Base-by-base conservation (phyloP, 192 early-diverging fungal genomes). In the Coemansia javaensis region DNA sequence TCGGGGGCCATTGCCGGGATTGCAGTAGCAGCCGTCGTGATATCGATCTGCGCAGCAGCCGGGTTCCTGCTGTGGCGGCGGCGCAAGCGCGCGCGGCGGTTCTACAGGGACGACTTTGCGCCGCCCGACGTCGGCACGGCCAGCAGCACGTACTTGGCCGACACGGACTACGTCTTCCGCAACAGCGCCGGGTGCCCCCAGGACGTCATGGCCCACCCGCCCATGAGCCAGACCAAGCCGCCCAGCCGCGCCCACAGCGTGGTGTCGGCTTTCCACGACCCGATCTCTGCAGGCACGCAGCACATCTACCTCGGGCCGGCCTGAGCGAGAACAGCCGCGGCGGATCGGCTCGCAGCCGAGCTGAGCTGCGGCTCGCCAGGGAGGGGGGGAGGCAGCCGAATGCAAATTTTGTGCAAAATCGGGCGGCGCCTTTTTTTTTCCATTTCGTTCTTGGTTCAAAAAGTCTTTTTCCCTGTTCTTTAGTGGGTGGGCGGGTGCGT, bases 1-100 rank as follows among this genome's bases (percentile, higher is more conserved):
- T n/a, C n/a, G n/a, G 62, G 62, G 2, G 54, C 62, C 14, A 57
- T 64, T 17, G 62, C 47, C 6, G 62, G 62, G 7, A 52, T 64
- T 18, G 50, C 43, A 4, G 39, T 47, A 2, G 62, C 44, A 10
- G 20, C 47, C 8, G 10, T 64, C 16, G 18, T 38, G 0, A 20
- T 20, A 1, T 15, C 50, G 4, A 12, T 44, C 11, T 40, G 16
- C 3, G 5, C 28, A 4, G 31, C 27, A 13, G 20, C 50, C 21
- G 56, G 32, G 4, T 50, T 30, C 47, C 42, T 64, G n/a, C 16
- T 64, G 10, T 57, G 62, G 62, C 49, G 39, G 31, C 62, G 62
- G 15, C 55, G 54, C 31, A 31, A 34, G 44, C 62, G 54, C 38
- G 47, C 31, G 6, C 36, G 37, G 31, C 49, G 44, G 27, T 32